These are phyloP conservation scores for Colletotrichum spinosum DNA, from an alignment of 2,329 filamentous ascomycete species.

Conservation along the genomic window DNA sequence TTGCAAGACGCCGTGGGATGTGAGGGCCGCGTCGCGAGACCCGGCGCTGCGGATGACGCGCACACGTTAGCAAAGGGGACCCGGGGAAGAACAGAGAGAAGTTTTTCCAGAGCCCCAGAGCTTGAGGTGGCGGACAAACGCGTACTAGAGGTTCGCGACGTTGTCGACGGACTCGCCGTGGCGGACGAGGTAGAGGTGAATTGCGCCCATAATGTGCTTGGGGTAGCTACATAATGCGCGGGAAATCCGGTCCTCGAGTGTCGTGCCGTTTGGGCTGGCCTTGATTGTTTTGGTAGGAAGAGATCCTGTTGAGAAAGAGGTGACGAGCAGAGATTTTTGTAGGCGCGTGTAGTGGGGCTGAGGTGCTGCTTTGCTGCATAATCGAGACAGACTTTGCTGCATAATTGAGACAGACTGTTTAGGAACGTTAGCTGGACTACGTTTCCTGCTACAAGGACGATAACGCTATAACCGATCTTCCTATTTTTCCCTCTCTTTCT, in stretches of 20 bases:
- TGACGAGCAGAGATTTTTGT: too few relatives aligned
- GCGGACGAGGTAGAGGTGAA: conserved; percentile 77
- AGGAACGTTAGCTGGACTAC: too few relatives aligned
- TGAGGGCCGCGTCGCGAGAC: conserved; percentile 82
- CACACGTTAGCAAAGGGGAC: conserved; percentile 41
- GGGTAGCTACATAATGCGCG: conserved; percentile 22
- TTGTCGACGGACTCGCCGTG: conserved; percentile 95
- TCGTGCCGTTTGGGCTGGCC: conserved; percentile 3
- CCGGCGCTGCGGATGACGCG: conserved; percentile 68
- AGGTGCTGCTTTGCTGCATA: too few relatives aligned
- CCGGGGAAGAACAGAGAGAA: conserved; percentile 3
- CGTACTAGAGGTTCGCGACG: conserved; percentile 80
- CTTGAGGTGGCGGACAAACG: not conserved
- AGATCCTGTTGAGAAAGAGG: too few relatives aligned
- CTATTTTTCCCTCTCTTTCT: too few relatives aligned
- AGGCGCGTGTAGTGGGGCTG: too few relatives aligned
- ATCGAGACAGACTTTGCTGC: too few relatives aligned
- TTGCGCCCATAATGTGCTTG: conserved; percentile 28
- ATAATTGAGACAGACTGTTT: too few relatives aligned
- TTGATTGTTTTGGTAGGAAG: too few relatives aligned
- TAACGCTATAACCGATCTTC: too few relatives aligned
- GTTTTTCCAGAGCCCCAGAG: too few relatives aligned
- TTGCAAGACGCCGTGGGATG: conserved; percentile 84
- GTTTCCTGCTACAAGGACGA: too few relatives aligned
- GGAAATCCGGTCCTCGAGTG: not conserved